A percentile compares a stretch with the other conserved stretches of the same genome.
phyloP scores from a whole-genome alignment of 345 rosid species.

The Citrus medica region DNA sequence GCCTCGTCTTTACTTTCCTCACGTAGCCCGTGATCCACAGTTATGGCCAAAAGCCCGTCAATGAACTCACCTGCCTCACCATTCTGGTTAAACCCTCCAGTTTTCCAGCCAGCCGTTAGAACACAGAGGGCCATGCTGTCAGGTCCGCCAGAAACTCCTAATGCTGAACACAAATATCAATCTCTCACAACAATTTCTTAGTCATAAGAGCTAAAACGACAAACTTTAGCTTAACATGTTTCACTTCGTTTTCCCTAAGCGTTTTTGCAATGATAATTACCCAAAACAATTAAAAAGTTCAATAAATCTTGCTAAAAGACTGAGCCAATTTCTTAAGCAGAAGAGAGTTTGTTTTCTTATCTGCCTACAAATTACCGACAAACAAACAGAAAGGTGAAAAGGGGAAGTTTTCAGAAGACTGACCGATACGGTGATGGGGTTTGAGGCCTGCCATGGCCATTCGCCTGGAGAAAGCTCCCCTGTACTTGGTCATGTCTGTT shows the following conservation, averaged over 20 bases:
- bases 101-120: conserved; percentile 83
- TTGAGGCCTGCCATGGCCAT: conserved; percentile 89
- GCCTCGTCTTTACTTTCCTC: conserved; percentile 80
- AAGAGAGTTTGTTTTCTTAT: not conserved
- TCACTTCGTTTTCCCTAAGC: not conserved
- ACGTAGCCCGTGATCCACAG: conserved; percentile 86
- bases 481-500: conserved; percentile 32
- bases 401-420: conserved; percentile 8
- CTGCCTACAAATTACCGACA: not conserved
- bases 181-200: not conserved
- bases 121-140: conserved; percentile 92
- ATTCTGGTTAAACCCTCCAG: conserved; percentile 28
- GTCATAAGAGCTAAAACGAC: not conserved
- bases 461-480: conserved; percentile 54
- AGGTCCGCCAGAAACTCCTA: conserved; percentile 96
- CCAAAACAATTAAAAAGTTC: not conserved
- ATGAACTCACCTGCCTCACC: conserved; percentile 38
- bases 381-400: conserved; percentile 6
- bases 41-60: conserved; percentile 80
- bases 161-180: conserved; percentile 35
- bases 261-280: not conserved
- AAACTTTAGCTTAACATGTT: not conserved
- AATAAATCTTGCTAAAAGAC: not conserved
- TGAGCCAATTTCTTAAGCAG: not conserved
- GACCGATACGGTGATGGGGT: conserved; percentile 80